These are phyloP conservation scores for Lagerstroemia fauriei DNA, from an alignment of 441 rosid species.

Conservation along the genomic window DNA sequence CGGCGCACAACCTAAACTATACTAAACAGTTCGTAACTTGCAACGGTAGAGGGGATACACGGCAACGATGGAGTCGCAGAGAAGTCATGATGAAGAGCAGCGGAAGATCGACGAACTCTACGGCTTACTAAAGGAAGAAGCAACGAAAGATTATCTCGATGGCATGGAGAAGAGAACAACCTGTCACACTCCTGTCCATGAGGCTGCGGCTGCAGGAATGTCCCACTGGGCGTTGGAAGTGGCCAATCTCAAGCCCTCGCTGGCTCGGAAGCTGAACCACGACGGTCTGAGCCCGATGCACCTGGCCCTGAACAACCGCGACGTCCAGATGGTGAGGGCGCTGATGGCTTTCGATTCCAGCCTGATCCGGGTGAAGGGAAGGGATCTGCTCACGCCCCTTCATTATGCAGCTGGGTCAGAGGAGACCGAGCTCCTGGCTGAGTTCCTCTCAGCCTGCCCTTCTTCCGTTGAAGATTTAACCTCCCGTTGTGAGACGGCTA, in stretches of 20 bases:
- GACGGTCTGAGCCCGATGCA: conserved; percentile 29
- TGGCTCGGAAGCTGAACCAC: conserved; percentile 40
- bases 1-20: too few species aligned
- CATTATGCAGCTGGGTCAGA: conserved; percentile 39
- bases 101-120: not conserved
- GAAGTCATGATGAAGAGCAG: not conserved
- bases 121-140: not conserved
- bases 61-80: too few species aligned
- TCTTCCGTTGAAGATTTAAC: conserved; percentile 46
- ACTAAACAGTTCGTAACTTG: too few species aligned
- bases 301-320: conserved; percentile 29
- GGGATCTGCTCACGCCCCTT: conserved; percentile 33
- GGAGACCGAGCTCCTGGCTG: conserved; percentile 34
- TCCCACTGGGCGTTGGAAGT: conserved; percentile 36
- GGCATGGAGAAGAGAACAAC: not conserved
- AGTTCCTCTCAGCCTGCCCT: conserved; percentile 40
- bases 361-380: conserved; percentile 28
- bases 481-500: conserved; percentile 31
- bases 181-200: not conserved
- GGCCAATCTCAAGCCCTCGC: conserved; percentile 39
- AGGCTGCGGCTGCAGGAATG: not conserved
- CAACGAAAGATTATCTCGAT: not conserved
- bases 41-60: too few species aligned
- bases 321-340: conserved; percentile 28
- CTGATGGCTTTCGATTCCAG: conserved; percentile 26